Base-by-base conservation (phyloP, 805 yeast species). In the Spencermartinsiella europaea region DNA sequence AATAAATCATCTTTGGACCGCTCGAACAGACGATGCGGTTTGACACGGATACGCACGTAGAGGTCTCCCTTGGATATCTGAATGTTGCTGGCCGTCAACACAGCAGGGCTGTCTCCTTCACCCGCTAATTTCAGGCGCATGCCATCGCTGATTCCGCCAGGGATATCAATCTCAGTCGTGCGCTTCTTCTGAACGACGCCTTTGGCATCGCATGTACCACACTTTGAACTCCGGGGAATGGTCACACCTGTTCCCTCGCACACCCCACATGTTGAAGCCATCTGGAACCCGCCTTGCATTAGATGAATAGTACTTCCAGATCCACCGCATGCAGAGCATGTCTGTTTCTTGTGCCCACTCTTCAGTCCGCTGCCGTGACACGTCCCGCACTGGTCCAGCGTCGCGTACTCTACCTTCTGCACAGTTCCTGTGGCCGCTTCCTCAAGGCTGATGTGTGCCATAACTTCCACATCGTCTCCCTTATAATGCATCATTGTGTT, bases 211-310 rank as follows among this genome's bases (percentile, higher is more conserved):
- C 99, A 93, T 1, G 81, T 64, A 1, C 62, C 59, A 74, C 99
- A 93, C 45, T 80, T 79, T 61, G 88, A 89, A 12, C 71, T 68
- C 16, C 75, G 72, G 40, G 81, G 76, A 42, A 89, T 79, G 3
- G 72, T 74, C 1, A 88, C 93, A 45, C 99, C 99, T 4, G 85
- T 71, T 35, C 99, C 99, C 38, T 76, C 80, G 73, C 99, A 93
- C 2, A 81, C 70, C 42, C 74, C 74, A 75, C 99, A 93, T 10
- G 96, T 88, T 0, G 96, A 81, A 2, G 95, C 83, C 96, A 93
- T 89, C 59, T 90, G 96, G 76, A 91, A 93, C 0, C 98, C 98
- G 3, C 95, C 96, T 55, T 83, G 83, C 62, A 85, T 75, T 40
- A 81, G 73, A 58, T 91, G 97, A 17, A 89, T 84, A 15, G 83